These are phyloP conservation scores for Haplosporangium sp. DNA, from an alignment of 371 early-diverging fungal species.

Conservation along the genomic window DNA sequence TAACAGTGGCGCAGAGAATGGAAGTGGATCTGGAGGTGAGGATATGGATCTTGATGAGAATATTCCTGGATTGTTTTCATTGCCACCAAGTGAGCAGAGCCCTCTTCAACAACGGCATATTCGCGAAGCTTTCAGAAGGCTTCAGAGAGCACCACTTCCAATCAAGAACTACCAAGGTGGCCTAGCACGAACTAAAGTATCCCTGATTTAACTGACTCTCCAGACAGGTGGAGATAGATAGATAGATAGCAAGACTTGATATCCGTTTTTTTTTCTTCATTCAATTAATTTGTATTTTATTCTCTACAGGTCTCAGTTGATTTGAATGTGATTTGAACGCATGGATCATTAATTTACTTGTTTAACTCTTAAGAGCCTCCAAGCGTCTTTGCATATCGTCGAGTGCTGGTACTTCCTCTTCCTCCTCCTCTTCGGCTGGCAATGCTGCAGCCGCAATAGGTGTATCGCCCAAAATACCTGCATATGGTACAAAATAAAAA, in stretches of 20 bases:
- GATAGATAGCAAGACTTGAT: no score
- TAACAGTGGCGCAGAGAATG: not conserved
- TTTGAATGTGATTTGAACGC: not conserved
- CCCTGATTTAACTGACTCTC: conserved; percentile 67
- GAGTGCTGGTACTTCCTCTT: conserved; percentile 80
- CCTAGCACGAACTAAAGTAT: conserved; percentile 79
- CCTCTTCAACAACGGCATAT: conserved; percentile 90
- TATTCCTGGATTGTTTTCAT: conserved; percentile 77
- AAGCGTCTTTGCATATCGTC: conserved; percentile 90
- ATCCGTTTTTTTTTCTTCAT: not conserved
- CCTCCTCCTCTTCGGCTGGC: conserved; percentile 58
- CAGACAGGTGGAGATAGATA: no score
- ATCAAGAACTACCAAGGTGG: conserved; percentile 84
- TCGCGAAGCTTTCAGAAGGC: conserved; percentile 88
- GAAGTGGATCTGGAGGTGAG: conserved; percentile 10
- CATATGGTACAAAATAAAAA: not conserved
- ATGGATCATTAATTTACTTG: not conserved
- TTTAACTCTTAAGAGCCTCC: conserved; percentile 71
- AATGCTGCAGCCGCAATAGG: conserved; percentile 57
- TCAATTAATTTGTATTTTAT: not conserved
- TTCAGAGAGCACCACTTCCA: conserved; percentile 80
- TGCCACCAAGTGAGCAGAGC: conserved; percentile 81
- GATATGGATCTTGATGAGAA: conserved; percentile 53
- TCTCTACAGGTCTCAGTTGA: no score
- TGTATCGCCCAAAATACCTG: conserved; percentile 80